phyloP scores from a whole-genome alignment of 768 basidiomycete genomes.

The Saitozyma sp. region DNA sequence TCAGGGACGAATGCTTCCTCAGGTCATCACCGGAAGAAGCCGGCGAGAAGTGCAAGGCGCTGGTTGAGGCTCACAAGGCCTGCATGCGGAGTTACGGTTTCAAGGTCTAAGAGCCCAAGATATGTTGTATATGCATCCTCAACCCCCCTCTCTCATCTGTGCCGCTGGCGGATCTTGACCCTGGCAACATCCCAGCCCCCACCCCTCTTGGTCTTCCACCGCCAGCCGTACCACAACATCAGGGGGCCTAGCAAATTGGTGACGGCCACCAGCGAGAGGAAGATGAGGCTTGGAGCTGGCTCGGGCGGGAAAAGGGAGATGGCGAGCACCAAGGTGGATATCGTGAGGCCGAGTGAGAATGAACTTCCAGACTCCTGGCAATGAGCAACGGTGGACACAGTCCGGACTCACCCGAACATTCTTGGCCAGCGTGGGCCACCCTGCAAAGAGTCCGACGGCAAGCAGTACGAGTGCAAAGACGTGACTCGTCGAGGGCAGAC shows the following conservation, averaged over 20 bases:
- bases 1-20: slow-evolving; percentile 93
- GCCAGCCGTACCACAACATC: slow-evolving; percentile 42
- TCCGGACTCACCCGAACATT: slow-evolving; percentile 32
- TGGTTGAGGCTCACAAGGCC: slow-evolving; percentile 75
- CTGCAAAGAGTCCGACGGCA: slow-evolving; percentile 41
- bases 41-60: slow-evolving; percentile 73
- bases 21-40: slow-evolving; percentile 62
- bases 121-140: slow-evolving; percentile 9
- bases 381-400: neutral
- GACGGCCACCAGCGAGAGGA: slow-evolving; percentile 15
- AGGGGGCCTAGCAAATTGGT: slow-evolving; percentile 34
- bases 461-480: slow-evolving; percentile 72
- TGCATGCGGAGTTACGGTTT: slow-evolving; percentile 94
- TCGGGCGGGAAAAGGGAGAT: slow-evolving; percentile 32
- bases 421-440: slow-evolving; percentile 41
- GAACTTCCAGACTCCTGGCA: slow-evolving; percentile 33
- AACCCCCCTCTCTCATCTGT: neutral
- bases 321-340: slow-evolving; percentile 26
- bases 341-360: slow-evolving; percentile 36
- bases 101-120: slow-evolving; percentile 58
- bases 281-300: slow-evolving; percentile 14
- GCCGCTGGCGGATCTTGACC: slow-evolving; percentile 27
- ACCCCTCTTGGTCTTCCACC: slow-evolving; percentile 43
- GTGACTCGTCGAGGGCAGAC: slow-evolving; percentile 74
- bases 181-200: slow-evolving; percentile 46